phyloP scores from a whole-genome alignment of 257 asterid species.

The Solanum tarijense region DNA sequence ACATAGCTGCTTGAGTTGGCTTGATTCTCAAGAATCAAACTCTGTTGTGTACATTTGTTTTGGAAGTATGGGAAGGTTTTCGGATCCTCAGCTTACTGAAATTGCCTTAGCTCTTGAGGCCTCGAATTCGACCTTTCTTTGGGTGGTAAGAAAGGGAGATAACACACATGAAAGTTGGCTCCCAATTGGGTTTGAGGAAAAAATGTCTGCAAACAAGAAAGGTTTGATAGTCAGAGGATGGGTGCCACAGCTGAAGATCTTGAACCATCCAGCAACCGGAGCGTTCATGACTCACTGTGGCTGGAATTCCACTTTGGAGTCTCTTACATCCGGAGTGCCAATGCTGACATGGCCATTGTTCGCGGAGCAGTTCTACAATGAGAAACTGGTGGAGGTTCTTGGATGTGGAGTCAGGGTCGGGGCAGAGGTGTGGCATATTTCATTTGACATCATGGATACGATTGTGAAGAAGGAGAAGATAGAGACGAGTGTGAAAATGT shows the following conservation, averaged over 20 bases:
- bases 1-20: constrained; percentile 8
- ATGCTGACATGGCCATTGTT: constrained; percentile 22
- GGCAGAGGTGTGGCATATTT: background rate
- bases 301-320: constrained; percentile 22
- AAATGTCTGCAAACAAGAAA: background rate
- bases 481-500: background rate
- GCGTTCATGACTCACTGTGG: constrained; percentile 27
- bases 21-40: background rate
- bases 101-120: constrained; percentile 16
- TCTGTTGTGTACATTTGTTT: constrained; percentile 17
- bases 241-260: constrained; percentile 18
- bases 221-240: constrained; percentile 17
- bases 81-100: constrained; percentile 12
- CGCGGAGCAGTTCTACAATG: constrained; percentile 21
- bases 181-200: constrained; percentile 12
- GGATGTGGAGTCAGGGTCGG: constrained; percentile 10
- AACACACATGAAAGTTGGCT: background rate
- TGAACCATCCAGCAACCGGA: constrained; percentile 11
- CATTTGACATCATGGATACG: background rate
- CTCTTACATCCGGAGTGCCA: constrained; percentile 14
- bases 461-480: background rate
- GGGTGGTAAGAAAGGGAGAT: constrained; percentile 11
- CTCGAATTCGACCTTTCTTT: constrained; percentile 4
- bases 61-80: constrained; percentile 9
- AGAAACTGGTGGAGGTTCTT: constrained; percentile 4